These are phyloP conservation scores for Plasmodium sp. DNA, from an alignment of 169 alveolate species.

Conservation along the genomic window DNA sequence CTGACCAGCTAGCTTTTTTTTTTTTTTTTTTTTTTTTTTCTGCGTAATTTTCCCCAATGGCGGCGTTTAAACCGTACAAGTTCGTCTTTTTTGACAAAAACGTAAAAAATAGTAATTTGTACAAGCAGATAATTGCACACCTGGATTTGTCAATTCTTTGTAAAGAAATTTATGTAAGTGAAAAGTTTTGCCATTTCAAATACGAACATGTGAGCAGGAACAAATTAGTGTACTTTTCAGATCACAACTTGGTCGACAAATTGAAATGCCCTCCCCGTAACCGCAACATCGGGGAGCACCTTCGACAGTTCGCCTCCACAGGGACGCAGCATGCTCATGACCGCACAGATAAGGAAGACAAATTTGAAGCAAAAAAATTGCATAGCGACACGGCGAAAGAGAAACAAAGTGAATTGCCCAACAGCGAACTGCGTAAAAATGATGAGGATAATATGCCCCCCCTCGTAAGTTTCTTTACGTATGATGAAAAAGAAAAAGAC, in stretches of 20 bases:
- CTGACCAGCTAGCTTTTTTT: not conserved
- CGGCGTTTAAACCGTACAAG: conserved; percentile 66
- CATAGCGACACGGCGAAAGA: not conserved
- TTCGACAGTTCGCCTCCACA: not conserved
- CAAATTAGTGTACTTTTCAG: conserved; percentile 33
- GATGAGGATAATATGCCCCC: not conserved
- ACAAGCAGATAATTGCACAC: conserved; percentile 22
- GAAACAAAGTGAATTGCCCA: not conserved
- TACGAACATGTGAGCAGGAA: conserved; percentile 24
- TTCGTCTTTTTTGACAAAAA: conserved; percentile 34
- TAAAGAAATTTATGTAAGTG: conserved; percentile 58
- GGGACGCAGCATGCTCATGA: not conserved
- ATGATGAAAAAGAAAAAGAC: conserved; percentile 1
- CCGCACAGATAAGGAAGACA: not conserved
- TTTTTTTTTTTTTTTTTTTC: not conserved
- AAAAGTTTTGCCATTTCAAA: conserved; percentile 4
- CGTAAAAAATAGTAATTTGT: conserved; percentile 2
- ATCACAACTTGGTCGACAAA: not conserved
- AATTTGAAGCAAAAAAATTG: not conserved
- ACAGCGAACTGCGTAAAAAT: not conserved
- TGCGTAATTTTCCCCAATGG: conserved; percentile 6
- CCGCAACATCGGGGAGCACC: not conserved
- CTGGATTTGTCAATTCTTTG: conserved; percentile 51
- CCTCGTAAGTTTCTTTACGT: conserved; percentile 40
- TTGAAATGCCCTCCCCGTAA: not conserved